phyloP scores from a whole-genome alignment of 257 asterid genomes.

The Capsicum rhomboideum region DNA sequence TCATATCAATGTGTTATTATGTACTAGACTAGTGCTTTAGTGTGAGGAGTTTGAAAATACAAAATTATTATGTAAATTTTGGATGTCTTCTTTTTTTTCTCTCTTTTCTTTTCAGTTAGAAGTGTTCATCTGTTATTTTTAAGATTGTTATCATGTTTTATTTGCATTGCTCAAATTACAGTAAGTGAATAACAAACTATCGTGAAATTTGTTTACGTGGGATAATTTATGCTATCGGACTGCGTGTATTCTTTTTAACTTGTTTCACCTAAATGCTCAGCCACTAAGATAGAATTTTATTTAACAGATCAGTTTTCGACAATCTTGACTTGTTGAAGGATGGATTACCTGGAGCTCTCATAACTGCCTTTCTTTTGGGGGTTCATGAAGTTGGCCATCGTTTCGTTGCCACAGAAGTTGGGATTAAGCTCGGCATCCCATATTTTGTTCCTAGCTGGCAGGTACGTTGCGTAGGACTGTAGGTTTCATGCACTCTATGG shows the following conservation, averaged over 20 bases:
- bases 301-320: constrained; percentile 64
- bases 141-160: not conserved
- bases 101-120: not conserved
- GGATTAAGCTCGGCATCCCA: constrained; percentile 80
- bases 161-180: not conserved
- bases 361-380: constrained; percentile 67
- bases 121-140: not conserved
- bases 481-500: constrained; percentile 6
- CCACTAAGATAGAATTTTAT: not conserved
- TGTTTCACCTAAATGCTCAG: not conserved
- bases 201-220: not conserved
- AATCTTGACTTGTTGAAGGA: constrained; percentile 56
- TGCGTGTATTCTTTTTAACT: not conserved
- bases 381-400: constrained; percentile 79
- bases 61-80: not conserved
- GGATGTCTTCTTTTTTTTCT: not conserved
- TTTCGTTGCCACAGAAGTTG: constrained; percentile 62
- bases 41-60: not conserved
- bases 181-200: not conserved
- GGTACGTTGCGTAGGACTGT: constrained; percentile 31
- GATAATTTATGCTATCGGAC: not conserved
- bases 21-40: not conserved
- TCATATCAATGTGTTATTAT: not conserved
- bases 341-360: constrained; percentile 95
- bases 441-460: constrained; percentile 98